These are phyloP conservation scores for Globisporangium cederbergense DNA, from an alignment of 352 stramenopile species.

Conservation along the genomic window DNA sequence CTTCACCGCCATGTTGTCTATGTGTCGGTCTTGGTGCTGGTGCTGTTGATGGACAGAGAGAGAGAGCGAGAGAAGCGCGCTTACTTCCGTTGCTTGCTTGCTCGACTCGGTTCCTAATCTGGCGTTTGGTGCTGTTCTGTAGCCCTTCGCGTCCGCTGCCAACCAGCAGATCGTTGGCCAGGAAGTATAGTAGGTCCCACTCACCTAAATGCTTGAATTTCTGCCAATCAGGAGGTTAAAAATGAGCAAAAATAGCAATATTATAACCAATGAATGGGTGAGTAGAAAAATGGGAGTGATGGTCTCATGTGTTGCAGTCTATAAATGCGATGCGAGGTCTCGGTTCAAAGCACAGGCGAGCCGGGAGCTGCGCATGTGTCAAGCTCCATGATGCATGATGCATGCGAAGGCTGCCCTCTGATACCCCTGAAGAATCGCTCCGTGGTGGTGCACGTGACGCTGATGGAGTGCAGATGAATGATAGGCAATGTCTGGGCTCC, in stretches of 20 bases:
- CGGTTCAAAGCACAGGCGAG: too few relatives aligned
- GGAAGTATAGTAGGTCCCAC: background rate
- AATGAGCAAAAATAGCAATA: background rate
- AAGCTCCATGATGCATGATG: too few relatives aligned
- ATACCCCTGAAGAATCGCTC: too few relatives aligned
- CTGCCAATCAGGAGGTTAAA: background rate
- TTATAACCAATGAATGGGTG: background rate
- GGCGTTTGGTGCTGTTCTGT: background rate
- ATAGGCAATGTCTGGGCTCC: too few relatives aligned
- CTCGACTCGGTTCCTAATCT: background rate
- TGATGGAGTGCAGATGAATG: too few relatives aligned
- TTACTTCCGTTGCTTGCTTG: background rate
- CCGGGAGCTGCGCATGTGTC: too few relatives aligned
- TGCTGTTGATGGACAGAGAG: slow-evolving; percentile 6
- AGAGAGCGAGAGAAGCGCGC: background rate
- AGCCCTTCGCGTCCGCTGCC: slow-evolving; percentile 8
- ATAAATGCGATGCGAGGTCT: too few relatives aligned
- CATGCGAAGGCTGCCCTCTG: too few relatives aligned
- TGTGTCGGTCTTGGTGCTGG: slow-evolving; percentile 8
- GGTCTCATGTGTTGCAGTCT: background rate
- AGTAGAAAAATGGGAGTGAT: background rate
- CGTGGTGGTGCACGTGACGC: too few relatives aligned
- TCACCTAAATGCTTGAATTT: background rate
- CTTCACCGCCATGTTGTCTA: slow-evolving; percentile 58
- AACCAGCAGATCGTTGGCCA: slow-evolving; percentile 9